Base-by-base conservation (phyloP, 768 basidiomycete genomes). In the Tulasnella sp. region DNA sequence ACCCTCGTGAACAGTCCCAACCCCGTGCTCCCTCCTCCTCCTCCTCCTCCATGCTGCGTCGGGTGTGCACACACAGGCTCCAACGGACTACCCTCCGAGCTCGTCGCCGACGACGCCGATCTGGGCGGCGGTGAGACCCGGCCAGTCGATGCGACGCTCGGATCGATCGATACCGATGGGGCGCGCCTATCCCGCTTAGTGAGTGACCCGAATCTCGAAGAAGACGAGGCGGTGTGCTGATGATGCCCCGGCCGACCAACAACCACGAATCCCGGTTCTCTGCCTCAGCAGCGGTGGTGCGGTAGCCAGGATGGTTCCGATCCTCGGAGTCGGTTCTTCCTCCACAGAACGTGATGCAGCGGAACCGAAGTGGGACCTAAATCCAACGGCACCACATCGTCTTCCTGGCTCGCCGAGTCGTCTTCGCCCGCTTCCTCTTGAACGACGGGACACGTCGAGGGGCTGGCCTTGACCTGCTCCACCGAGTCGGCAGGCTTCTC, bases 1-100 rank as follows among this genome's bases (percentile, higher is more conserved):
- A 69, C 68, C 34, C 68, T 22, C 11, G 68, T 69, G 32, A 69
- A 69, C 68, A 69, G 5, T 12, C 68, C 68, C 44, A 69, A n/a
- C 3, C 40, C n/a, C 40, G 14, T 69, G 40, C 5, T 41, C 17
- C 1, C 44, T 17, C n/a, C 44, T n/a, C 5, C 44, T n/a, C n/a
- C n/a, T n/a, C n/a, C n/a, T 16, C 5, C 44, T 22, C n/a, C n/a
- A n/a, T 47, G 44, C 34, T 64, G 63, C 19, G 2, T n/a, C 63
- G 34, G 22, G 34, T 64, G 63, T 1, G 63, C n/a, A 34, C 11
- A n/a, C 22, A 52, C 12, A 32, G 68, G n/a, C 11, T 69, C 68
- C 16, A 69, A 12, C 26, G 40, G 68, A 29, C 68, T 69, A 1
- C 42, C 68, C n/a, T 69, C 68, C 1, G 68, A 69, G 68, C 68